Percentiles rank a stretch among this genome's conserved stretches.
phyloP scores from a whole-genome alignment of 2,329 filamentous ascomycete genomes.

The Hymenoscyphus fraxineus region DNA sequence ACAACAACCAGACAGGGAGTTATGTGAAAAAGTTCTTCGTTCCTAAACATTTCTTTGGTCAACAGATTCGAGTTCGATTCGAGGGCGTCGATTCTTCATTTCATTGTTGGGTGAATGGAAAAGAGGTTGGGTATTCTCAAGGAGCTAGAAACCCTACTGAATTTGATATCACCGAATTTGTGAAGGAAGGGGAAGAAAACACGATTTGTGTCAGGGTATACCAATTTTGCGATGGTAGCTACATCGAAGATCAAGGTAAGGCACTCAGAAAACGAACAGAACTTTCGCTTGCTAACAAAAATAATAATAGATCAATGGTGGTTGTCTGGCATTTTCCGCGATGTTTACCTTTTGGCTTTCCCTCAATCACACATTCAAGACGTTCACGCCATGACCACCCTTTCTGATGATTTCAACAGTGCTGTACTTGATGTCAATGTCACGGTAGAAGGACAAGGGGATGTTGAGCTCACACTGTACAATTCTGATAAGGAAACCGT shows the following conservation, averaged over 20 bases:
- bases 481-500: not conserved
- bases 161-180: conserved; percentile 58
- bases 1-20: conserved; percentile 52
- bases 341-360: conserved; percentile 59
- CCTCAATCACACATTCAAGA: conserved; percentile 53
- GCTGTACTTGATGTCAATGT: conserved; percentile 44
- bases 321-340: conserved; percentile 64
- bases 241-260: conserved; percentile 58
- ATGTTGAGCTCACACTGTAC: conserved; percentile 4
- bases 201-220: conserved; percentile 62
- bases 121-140: conserved; percentile 63
- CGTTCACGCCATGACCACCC: conserved; percentile 50
- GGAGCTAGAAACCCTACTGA: conserved; percentile 66
- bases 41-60: conserved; percentile 37
- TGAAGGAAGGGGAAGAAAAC: conserved; percentile 48
- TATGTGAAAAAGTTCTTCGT: conserved; percentile 48
- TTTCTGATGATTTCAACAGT: conserved; percentile 50
- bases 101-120: conserved; percentile 65
- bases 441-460: conserved; percentile 30
- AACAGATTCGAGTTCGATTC: conserved; percentile 61
- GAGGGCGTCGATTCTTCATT: conserved; percentile 71
- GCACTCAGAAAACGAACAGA: not conserved
- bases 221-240: conserved; percentile 65
- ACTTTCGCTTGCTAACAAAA: not conserved
- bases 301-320: conserved; percentile 57